Conservation (phyloP, 148 eudicot species). For the Drosera capensis region DNA sequence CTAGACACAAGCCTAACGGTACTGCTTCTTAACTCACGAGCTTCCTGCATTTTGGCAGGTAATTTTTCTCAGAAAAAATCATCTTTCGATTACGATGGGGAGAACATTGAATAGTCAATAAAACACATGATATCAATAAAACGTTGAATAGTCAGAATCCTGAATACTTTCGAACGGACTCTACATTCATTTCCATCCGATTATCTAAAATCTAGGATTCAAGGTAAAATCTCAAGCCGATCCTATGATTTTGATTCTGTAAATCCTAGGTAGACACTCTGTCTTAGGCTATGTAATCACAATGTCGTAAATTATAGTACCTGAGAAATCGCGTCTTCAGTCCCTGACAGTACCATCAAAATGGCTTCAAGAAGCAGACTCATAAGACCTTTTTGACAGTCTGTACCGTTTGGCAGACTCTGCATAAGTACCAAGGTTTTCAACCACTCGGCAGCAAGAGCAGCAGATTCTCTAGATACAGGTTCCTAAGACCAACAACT, state of each 20-base stretch:
- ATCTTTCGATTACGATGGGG: not conserved
- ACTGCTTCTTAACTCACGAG: constrained; percentile 38
- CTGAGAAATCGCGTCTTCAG: constrained; percentile 42
- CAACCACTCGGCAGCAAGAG: constrained; percentile 74
- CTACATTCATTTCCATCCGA: no score
- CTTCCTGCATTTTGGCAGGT: constrained; percentile 30
- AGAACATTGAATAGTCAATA: not conserved
- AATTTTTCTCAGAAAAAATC: not conserved
- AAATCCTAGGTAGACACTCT: not conserved
- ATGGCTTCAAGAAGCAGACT: constrained; percentile 64
- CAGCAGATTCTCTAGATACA: constrained; percentile 50
- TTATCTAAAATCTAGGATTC: no score
- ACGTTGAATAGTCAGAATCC: no score
- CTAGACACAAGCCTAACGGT: constrained; percentile 67
- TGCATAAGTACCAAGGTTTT: constrained; percentile 79
- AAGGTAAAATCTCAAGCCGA: not conserved
- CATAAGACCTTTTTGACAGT: constrained; percentile 54
- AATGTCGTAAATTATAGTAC: constrained; percentile 12
- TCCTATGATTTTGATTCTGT: not conserved
- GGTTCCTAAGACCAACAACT: constrained; percentile 37
- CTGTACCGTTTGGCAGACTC: constrained; percentile 46
- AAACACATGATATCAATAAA: no score
- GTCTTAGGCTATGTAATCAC: not conserved
- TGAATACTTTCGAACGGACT: no score
- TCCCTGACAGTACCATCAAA: constrained; percentile 52